Conservation (phyloP, 306 rosid species). For the Sophora flavescens region DNA sequence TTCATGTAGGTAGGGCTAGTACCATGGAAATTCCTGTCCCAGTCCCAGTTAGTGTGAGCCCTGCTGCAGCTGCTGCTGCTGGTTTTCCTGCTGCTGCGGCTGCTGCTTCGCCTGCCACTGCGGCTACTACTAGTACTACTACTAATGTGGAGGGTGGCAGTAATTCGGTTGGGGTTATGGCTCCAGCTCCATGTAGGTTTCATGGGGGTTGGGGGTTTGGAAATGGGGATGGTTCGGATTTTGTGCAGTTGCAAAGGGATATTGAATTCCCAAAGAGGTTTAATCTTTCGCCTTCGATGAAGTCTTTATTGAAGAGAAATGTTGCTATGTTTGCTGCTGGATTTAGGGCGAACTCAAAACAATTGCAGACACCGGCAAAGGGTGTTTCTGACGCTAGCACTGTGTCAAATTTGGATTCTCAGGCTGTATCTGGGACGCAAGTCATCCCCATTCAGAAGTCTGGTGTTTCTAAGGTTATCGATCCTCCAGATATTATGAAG, state of each 20-base stretch:
- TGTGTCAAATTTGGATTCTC: constrained; percentile 53
- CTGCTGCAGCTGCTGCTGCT: constrained; percentile 19
- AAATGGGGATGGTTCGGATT: constrained; percentile 70
- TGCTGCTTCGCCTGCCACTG: constrained; percentile 26
- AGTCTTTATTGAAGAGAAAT: constrained; percentile 79
- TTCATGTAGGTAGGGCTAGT: constrained; percentile 90
- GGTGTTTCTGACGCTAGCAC: constrained; percentile 40
- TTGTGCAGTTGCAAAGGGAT: constrained; percentile 71
- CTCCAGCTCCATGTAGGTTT: constrained; percentile 77
- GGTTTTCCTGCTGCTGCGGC: constrained; percentile 15
- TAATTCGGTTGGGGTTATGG: constrained; percentile 61
- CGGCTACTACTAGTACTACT: constrained; percentile 31
- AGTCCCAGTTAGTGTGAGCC: constrained; percentile 39
- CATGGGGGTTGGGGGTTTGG: constrained; percentile 98
- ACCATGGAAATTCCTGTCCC: constrained; percentile 74
- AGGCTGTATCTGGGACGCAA: constrained; percentile 56
- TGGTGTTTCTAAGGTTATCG: constrained; percentile 59
- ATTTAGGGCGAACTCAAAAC: constrained; percentile 82
- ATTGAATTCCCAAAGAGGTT: constrained; percentile 92
- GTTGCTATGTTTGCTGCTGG: constrained; percentile 97
- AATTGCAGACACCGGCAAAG: constrained; percentile 56
- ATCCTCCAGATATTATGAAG: constrained; percentile 76
- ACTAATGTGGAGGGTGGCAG: constrained; percentile 49
- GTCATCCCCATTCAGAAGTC: constrained; percentile 54
- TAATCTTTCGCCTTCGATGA: constrained; percentile 92